phyloP scores from a whole-genome alignment of 1,139 yeast species.

The Arxiozyma bovina region DNA sequence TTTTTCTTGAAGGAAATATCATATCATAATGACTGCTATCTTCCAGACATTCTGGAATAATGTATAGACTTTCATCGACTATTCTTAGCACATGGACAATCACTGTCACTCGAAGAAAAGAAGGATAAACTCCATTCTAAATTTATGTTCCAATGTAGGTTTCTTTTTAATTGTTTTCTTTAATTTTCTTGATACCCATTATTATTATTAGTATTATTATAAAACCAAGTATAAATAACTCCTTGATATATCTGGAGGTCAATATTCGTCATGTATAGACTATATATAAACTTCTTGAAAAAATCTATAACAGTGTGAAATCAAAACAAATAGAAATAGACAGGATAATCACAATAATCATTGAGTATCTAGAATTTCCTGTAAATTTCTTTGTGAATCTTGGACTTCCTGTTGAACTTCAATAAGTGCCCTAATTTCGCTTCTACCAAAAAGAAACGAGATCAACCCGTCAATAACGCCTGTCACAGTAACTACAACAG shows the following conservation, averaged over 20 bases:
- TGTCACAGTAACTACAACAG: slow-evolving; percentile 47
- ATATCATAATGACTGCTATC: no score
- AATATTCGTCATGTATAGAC: neutral
- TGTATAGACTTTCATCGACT: neutral
- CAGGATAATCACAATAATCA: neutral
- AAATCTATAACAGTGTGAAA: neutral
- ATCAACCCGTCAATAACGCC: slow-evolving; percentile 74
- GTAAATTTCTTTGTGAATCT: slow-evolving; percentile 33
- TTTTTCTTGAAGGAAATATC: neutral
- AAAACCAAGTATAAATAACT: neutral
- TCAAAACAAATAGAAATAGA: neutral
- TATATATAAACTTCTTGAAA: no score
- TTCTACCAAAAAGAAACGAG: slow-evolving; percentile 68
- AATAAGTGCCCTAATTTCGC: slow-evolving; percentile 64
- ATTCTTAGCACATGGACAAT: neutral
- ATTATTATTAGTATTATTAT: no score
- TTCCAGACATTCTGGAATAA: neutral
- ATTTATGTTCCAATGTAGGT: neutral
- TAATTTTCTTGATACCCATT: no score
- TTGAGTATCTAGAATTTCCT: neutral
- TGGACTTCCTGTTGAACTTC: slow-evolving; percentile 59
- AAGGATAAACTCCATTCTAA: neutral
- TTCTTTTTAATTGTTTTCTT: no score
- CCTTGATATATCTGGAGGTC: neutral
- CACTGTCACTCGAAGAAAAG: neutral